Base-by-base conservation (phyloP, 805 yeast species). In the Saccharomycopsis oosterbeekiorum region DNA sequence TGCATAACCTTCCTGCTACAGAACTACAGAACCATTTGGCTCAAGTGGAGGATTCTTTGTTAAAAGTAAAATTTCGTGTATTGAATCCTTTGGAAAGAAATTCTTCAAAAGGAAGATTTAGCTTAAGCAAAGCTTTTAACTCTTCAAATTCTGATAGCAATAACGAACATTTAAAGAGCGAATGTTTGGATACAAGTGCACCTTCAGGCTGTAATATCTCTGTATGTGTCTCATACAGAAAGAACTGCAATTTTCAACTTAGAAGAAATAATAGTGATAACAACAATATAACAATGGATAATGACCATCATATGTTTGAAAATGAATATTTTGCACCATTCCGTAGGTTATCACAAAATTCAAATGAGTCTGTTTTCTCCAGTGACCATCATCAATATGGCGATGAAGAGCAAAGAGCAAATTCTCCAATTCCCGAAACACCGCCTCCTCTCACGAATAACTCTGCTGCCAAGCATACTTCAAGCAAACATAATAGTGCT, bases 51-150 rank as follows among this genome's bases (percentile, higher is more conserved):
- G 15, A 40, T 11, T 19, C 37, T 1, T 15, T 34, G 34, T 37
- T 59, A 9, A 56, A 37, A 21, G 59, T 61, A 1, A 61, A 55
- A 15, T 61, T 37, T 51, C 50, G 63, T 19, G 39, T 61, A 21
- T 40, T 61, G n/a, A 56, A 61, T 41, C 63, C 63, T 14, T 37
- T 15, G 24, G 21, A 47, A 12, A 58, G 59, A 43, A 61, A 58
- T 36, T 61, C 63, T 4, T 58, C 61, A 2, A 61, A 61, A 21
- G 63, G 63, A 21, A 42, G 63, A 50, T 55, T 61, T 40, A 60
- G 63, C 12, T 50, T 61, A 10, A 61, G 63, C 24, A 61, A 58
- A 37, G 56, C 63, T 19, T 55, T 61, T 10, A 55, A 36, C 12
- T n/a, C 36, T 40, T 53, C 58, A 26, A 60, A 53, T 34, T 1